Evolutionary conservation across 176 grass and related monocot genomes (phyloP).

Genomic region (Oryza punctata): DNA sequence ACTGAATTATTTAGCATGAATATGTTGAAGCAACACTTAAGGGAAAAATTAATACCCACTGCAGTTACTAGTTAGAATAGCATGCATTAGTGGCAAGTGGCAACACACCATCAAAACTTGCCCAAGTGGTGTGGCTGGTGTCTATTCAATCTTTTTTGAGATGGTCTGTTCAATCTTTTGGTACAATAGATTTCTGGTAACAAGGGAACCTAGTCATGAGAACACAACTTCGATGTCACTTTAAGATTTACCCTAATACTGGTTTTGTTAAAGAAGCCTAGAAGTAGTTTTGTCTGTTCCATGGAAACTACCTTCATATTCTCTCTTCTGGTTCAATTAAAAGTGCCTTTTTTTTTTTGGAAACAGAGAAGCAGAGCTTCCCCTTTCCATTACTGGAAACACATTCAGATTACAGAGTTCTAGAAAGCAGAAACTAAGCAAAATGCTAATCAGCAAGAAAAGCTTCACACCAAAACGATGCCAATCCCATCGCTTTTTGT

Average conservation of each 20-base stretch:
- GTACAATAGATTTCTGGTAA: neutral
- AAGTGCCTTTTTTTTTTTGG: neutral
- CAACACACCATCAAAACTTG: constrained; percentile 5
- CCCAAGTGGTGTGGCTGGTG: neutral
- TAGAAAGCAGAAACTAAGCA: too few species aligned
- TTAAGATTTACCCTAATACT: neutral
- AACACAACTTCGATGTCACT: neutral
- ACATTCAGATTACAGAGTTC: too few species aligned
- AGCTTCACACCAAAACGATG: too few species aligned
- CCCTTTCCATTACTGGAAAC: too few species aligned
- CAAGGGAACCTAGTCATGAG: neutral
- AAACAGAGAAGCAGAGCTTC: too few species aligned
- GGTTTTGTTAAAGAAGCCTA: constrained; percentile 1
- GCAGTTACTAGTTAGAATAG: neutral
- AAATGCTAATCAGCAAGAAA: too few species aligned
- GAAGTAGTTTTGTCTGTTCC: neutral
- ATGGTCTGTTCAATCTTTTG: neutral
- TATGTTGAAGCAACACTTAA: neutral
- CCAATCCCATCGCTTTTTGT: too few species aligned
- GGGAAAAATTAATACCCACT: constrained; percentile 9
- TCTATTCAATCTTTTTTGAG: neutral
- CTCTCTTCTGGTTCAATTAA: constrained; percentile 16
- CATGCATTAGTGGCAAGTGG: neutral
- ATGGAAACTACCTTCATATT: neutral
- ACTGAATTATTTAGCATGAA: constrained; percentile 12